Percentiles rank a stretch among this genome's conserved stretches.
Evolutionary conservation across 2,329 filamentous ascomycete genomes (phyloP).

Genomic region (Pseudogymnoascus sp.): DNA sequence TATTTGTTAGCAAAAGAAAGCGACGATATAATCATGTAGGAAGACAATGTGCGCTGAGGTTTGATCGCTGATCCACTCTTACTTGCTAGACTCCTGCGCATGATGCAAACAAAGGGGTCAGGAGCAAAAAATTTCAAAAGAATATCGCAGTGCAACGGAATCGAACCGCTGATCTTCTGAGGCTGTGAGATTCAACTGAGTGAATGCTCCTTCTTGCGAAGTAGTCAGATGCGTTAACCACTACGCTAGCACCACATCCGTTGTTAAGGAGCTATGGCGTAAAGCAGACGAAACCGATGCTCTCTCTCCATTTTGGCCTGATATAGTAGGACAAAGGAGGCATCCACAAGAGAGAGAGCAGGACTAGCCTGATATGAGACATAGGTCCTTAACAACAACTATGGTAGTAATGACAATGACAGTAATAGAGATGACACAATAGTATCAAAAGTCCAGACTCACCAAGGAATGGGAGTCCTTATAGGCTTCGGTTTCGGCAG

Average conservation of each 20-base stretch:
- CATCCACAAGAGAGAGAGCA: background rate
- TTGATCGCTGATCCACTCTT: too few relatives aligned
- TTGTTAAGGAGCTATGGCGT: background rate
- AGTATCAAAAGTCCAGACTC: constrained; percentile 22
- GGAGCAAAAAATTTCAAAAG: background rate
- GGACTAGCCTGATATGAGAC: background rate
- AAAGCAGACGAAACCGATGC: background rate
- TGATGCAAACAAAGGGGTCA: background rate
- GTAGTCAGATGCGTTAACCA: background rate
- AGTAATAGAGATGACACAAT: constrained; percentile 10
- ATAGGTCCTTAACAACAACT: background rate
- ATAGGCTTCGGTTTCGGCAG: constrained; percentile 58
- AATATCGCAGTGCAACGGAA: background rate
- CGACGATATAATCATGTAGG: background rate
- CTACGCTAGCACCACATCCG: background rate
- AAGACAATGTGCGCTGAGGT: background rate
- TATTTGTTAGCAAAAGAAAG: background rate
- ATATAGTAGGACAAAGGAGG: background rate
- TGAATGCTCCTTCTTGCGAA: constrained; percentile 16
- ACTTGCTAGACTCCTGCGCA: too few relatives aligned
- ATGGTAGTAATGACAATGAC: background rate
- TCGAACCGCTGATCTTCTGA: background rate
- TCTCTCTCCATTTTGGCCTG: background rate
- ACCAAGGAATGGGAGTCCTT: constrained; percentile 50
- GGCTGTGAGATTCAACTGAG: constrained; percentile 10